Evolutionary conservation across 164 flowering plant genomes (phyloP), one percentile per base, ranked within the genome.

Genomic region (Brasenia schreberi): DNA sequence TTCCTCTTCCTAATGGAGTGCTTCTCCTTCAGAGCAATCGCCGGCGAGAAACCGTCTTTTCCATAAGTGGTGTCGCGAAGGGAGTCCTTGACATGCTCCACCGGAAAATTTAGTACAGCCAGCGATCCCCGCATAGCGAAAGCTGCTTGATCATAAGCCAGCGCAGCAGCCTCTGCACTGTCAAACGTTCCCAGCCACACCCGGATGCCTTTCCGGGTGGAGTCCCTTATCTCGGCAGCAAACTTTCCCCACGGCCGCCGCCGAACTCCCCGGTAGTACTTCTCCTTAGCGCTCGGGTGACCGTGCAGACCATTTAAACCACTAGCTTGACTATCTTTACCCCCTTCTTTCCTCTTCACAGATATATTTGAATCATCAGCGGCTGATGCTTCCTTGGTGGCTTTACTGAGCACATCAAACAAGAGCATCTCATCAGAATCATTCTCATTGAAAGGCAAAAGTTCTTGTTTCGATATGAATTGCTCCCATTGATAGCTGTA

Each of bases 161-260:
- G 44, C 11, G 88, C 94, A 0, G 94, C 94, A 0, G 75, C 86
- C 70, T 88, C 94, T 0, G 90, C 87, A 11, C 82, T 85, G 70
- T 88, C 89, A 62, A 88, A 88, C 0, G 94, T 88, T 16, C 94
- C 94, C 17, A 88, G 65, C 90, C 94, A 88, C 9, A 87, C 92
- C 58, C 93, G 68, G 0, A 81, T 73, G 0, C 93, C 85, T n/a
- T 85, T 80, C 61, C 92, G 76, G 1, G 88, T 86, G 2, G 91
- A 84, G 61, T 86, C 91, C 49, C 91, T 72, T 18, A 86, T 86
- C 77, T 86, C 91, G 0, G 91, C 91, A 3, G 91, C 88, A 18
- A 68, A 86, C 59, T 84, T 84, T 17, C 85, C 88, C 87, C 91
- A 81, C 5, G 87, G 87, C 49, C 90, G 71, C 72, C 75, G 66